A percentile compares a stretch with the other conserved stretches of the same genome.
Evolutionary conservation across 495 filamentous ascomycete species (phyloP).

Genomic region (Penicillium argentinense): DNA sequence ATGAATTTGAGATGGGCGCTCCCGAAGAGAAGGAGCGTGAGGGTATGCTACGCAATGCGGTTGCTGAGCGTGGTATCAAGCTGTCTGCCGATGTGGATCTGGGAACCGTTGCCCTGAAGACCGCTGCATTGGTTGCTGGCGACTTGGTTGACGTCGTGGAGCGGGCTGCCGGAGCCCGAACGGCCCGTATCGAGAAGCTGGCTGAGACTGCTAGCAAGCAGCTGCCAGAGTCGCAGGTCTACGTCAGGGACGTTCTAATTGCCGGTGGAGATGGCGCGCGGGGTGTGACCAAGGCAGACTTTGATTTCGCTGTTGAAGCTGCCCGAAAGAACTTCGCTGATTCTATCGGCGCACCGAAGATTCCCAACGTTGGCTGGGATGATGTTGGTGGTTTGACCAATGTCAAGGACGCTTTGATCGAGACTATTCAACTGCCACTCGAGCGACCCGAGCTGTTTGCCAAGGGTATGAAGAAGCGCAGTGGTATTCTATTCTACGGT

Average conservation of each 20-base stretch:
- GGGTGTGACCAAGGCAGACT: slow-evolving; percentile 81
- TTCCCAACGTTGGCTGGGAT: slow-evolving; percentile 94
- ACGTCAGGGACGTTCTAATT: slow-evolving; percentile 76
- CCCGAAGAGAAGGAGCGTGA: slow-evolving; percentile 92
- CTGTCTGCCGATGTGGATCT: slow-evolving; percentile 81
- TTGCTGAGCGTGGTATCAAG: slow-evolving; percentile 70
- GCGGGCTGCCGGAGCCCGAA: slow-evolving; percentile 74
- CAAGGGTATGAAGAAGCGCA: slow-evolving; percentile 98
- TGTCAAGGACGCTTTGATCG: slow-evolving; percentile 92
- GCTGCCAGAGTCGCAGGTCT: slow-evolving; percentile 46
- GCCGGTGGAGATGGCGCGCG: slow-evolving; percentile 82
- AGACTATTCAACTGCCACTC: slow-evolving; percentile 93
- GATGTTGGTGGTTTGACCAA: slow-evolving; percentile 93
- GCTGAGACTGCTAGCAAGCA: slow-evolving; percentile 45
- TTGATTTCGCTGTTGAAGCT: slow-evolving; percentile 86
- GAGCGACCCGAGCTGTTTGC: slow-evolving; percentile 94
- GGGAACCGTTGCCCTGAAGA: slow-evolving; percentile 82
- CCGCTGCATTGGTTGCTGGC: slow-evolving; percentile 90
- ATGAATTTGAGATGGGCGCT: slow-evolving; percentile 90
- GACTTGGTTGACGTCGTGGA: slow-evolving; percentile 94
- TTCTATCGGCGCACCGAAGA: slow-evolving; percentile 95
- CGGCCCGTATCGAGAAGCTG: slow-evolving; percentile 69
- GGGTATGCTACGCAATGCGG: slow-evolving; percentile 74
- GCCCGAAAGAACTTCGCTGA: slow-evolving; percentile 97
- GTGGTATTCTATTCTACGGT: slow-evolving; percentile 96